phyloP scores from a whole-genome alignment of 2,329 filamentous ascomycete genomes.

The Aspergillus sclerotialis region DNA sequence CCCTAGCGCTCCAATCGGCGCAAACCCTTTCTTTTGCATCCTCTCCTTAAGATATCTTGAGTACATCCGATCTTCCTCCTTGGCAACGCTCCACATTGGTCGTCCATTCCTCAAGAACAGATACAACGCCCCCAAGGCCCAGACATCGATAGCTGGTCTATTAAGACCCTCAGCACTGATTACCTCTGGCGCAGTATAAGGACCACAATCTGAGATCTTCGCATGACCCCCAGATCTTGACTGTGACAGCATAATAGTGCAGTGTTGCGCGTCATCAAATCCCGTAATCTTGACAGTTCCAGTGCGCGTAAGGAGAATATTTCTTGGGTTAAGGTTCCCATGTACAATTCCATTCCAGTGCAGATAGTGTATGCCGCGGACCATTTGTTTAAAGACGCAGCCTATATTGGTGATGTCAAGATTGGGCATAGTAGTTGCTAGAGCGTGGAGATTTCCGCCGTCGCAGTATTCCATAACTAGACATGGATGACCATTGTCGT shows the following conservation, averaged over 20 bases:
- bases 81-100: constrained; percentile 19
- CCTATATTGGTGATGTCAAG: constrained; percentile 79
- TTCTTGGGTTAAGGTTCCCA: constrained; percentile 89
- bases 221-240: constrained; percentile 7
- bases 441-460: constrained; percentile 76
- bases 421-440: constrained; percentile 70
- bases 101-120: constrained; percentile 18
- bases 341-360: constrained; percentile 82
- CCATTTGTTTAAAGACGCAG: constrained; percentile 71
- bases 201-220: constrained; percentile 20
- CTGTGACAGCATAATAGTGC: constrained; percentile 1
- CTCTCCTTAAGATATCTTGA: constrained; percentile 16
- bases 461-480: constrained; percentile 50
- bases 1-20: constrained; percentile 19
- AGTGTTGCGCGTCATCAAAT: constrained; percentile 63
- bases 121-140: constrained; percentile 24
- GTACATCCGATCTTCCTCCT: constrained; percentile 18
- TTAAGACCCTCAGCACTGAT: constrained; percentile 4
- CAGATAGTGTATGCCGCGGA: constrained; percentile 48
- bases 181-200: constrained; percentile 79
- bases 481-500: constrained; percentile 20
- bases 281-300: constrained; percentile 88
- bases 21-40: constrained; percentile 13
- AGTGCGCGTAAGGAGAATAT: constrained; percentile 73
- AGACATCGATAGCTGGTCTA: constrained; percentile 18